A percentile compares a stretch with the other conserved stretches of the same genome.
phyloP scores from a whole-genome alignment of 345 rosid genomes.

The Arabidopsis arenosa region DNA sequence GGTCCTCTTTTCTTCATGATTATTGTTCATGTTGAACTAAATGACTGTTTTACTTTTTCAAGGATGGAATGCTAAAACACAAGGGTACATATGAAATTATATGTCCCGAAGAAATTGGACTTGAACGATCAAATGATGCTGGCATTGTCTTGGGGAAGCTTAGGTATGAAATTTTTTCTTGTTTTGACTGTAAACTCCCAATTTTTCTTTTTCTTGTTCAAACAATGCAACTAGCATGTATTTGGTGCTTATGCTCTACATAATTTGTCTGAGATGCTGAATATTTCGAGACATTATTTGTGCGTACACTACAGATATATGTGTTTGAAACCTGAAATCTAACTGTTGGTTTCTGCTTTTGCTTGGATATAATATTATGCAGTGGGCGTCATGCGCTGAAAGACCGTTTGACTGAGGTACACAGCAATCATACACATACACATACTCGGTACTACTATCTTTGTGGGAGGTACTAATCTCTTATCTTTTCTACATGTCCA shows the following conservation, averaged over 20 bases:
- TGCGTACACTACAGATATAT: conserved; percentile 2
- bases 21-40: conserved; percentile 1
- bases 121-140: conserved; percentile 80
- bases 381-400: conserved; percentile 97
- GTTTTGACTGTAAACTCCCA: conserved; percentile 22
- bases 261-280: not conserved
- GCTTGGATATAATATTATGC: conserved; percentile 37
- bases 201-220: conserved; percentile 8
- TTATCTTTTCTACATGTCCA: conserved; percentile 45
- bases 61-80: conserved; percentile 98
- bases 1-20: not conserved
- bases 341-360: conserved; percentile 26
- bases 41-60: conserved; percentile 30
- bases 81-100: conserved; percentile 92
- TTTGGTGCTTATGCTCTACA: conserved; percentile 2
- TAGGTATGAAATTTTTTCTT: conserved; percentile 55
- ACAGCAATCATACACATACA: not conserved
- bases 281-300: not conserved
- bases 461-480: conserved; percentile 24
- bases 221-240: conserved; percentile 15
- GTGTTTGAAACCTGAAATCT: conserved; percentile 21
- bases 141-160: conserved; percentile 97
- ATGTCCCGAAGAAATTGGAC: conserved; percentile 88
- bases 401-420: conserved; percentile 81
- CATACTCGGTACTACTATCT: not conserved